A percentile compares a stretch with the other conserved stretches of the same genome.
phyloP scores from a whole-genome alignment of 2,329 filamentous ascomycete species.

The Trichophyton verrucosum region DNA sequence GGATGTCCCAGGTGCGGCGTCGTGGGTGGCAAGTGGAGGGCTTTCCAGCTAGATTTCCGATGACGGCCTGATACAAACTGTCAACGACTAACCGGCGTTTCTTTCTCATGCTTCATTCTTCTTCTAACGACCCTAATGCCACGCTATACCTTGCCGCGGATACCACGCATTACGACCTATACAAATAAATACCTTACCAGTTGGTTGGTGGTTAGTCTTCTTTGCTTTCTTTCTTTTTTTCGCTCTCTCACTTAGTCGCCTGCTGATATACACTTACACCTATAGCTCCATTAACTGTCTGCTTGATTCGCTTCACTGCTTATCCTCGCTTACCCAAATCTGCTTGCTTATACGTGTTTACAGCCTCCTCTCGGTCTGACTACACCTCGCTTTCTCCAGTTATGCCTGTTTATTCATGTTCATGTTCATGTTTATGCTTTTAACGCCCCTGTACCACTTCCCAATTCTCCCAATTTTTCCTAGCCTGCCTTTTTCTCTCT shows the following conservation, averaged over 20 bases:
- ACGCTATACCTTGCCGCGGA: background rate
- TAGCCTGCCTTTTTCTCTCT: background rate
- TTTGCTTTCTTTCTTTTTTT: background rate
- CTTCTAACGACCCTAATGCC: slow-evolving; percentile 3
- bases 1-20: slow-evolving; percentile 36
- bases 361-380: background rate
- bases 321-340: background rate
- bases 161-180: background rate
- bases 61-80: slow-evolving; percentile 16
- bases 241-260: background rate
- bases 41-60: slow-evolving; percentile 37
- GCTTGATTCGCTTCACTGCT: background rate
- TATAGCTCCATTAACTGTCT: background rate
- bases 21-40: slow-evolving; percentile 37
- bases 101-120: slow-evolving; percentile 13
- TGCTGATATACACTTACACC: background rate
- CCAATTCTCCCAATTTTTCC: background rate
- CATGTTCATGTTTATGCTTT: background rate
- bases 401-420: background rate
- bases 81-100: background rate
- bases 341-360: background rate
- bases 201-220: slow-evolving; percentile 1
- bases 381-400: background rate
- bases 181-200: background rate
- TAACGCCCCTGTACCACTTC: slow-evolving; percentile 2